Conservation (phyloP, 805 yeast species). For the Metschnikowia henanensis region DNA sequence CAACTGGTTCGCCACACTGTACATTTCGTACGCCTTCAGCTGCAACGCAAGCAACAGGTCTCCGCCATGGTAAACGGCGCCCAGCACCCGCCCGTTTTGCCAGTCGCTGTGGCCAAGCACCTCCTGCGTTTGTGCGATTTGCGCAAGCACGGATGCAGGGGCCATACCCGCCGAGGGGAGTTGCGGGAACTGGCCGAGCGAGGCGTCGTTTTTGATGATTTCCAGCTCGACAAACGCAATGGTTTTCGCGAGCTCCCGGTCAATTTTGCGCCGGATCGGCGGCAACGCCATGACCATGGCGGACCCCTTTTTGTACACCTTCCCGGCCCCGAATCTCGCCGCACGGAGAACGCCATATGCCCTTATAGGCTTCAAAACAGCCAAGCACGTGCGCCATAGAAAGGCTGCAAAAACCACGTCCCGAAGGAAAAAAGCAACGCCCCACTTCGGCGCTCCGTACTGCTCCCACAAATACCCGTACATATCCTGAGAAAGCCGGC, state of each 20-base stretch:
- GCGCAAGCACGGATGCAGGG: slow-evolving; percentile 44
- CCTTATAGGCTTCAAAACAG: slow-evolving; percentile 4
- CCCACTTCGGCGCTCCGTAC: slow-evolving; percentile 8
- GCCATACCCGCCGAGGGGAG: slow-evolving; percentile 65
- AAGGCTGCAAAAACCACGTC: slow-evolving; percentile 24
- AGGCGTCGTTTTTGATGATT: slow-evolving; percentile 54
- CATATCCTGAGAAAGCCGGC: not conserved
- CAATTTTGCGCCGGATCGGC: slow-evolving; percentile 53
- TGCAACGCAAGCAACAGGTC: slow-evolving; percentile 72
- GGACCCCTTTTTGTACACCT: slow-evolving; percentile 10
- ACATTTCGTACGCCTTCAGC: slow-evolving; percentile 70
- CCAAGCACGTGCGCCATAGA: slow-evolving; percentile 13
- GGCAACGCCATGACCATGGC: slow-evolving; percentile 43
- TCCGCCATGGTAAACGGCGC: slow-evolving; percentile 98
- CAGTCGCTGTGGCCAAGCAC: slow-evolving; percentile 69
- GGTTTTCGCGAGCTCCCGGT: slow-evolving; percentile 54
- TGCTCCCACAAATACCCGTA: not conserved
- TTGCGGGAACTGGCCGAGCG: slow-evolving; percentile 41
- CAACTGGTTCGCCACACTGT: slow-evolving; percentile 87
- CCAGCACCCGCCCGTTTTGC: slow-evolving; percentile 85
- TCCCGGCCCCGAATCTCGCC: not conserved
- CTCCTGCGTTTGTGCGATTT: slow-evolving; percentile 48
- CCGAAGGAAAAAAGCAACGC: slow-evolving; percentile 16
- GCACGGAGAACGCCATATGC: slow-evolving; percentile 17
- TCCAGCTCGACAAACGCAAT: slow-evolving; percentile 51